Evolutionary conservation across 495 filamentous ascomycete genomes (phyloP), one percentile per base, ranked within the genome.

Genomic region (Hyaloscypha bicolor): DNA sequence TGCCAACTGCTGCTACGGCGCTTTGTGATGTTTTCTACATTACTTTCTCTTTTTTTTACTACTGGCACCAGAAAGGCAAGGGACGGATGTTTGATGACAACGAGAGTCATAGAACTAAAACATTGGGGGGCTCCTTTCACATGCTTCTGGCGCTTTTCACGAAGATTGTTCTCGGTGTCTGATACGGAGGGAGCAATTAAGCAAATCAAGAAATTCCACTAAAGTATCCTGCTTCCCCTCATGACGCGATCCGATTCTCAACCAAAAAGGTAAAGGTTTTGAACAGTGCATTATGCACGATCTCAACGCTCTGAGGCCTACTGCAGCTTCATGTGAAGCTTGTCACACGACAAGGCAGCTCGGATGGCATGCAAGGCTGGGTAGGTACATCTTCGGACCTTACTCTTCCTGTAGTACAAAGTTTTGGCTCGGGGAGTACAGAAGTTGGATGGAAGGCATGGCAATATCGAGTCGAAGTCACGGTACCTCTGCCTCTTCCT

Each of bases 11-110:
- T 55, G 51, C 45, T 22, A n/a, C 37, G 48, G 35, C 19, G 31
- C 30, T 56, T 25, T 21, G 19, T 32, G 14, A 35, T 48, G 35
- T 21, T 33, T 29, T n/a, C 25, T 58, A 31, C 37, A n/a, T 2
- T 25, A 25, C 8, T 32, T 48, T 58, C 16, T 33, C 4, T 51
- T 58, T 30, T 9, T 6, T 35, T 58, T 51, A 11, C 59, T 57
- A 37, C 35, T 4, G 9, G 39, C 39, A 66, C 62, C 56, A 52
- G 55, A 56, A 16, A 42, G 60, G 35, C 25, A 31, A 16, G 61
- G 69, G 56, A 45, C 35, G 65, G 62, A 55, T 65, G 31, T 65
- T 69, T 71, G 65, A 65, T 65, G 51, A 63, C 53, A 39, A 51
- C 62, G 52, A 60, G 56, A 64, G 33, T 60, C 25, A 39, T 62